Percentiles rank a stretch among this genome's conserved stretches.
Evolutionary conservation across 805 yeast species (phyloP).

Genomic region (Yarrowia hollandica): DNA sequence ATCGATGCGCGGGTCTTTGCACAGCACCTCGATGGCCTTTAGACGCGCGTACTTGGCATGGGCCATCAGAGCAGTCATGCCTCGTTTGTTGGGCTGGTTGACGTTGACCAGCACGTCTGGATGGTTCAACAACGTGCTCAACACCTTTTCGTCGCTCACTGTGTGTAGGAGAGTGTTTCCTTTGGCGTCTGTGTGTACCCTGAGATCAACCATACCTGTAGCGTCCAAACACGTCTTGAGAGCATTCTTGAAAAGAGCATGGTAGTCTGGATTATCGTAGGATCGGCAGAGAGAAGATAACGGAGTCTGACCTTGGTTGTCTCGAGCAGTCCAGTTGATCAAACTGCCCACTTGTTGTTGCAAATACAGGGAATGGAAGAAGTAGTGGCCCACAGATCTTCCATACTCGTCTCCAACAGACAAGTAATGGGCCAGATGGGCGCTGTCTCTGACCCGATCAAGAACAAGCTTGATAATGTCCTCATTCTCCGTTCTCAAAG

Average conservation of each 20-base stretch:
- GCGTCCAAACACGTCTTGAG: constrained; percentile 39
- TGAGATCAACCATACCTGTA: constrained; percentile 47
- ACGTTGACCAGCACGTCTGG: constrained; percentile 44
- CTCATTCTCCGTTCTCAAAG: constrained; percentile 56
- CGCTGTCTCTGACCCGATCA: constrained; percentile 36
- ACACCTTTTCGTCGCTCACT: constrained; percentile 46
- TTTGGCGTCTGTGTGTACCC: constrained; percentile 60
- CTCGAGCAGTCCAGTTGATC: constrained; percentile 70
- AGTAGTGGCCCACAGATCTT: constrained; percentile 71
- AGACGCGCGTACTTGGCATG: constrained; percentile 68
- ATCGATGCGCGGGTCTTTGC: constrained; percentile 53
- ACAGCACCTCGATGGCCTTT: constrained; percentile 55
- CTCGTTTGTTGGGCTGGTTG: constrained; percentile 59
- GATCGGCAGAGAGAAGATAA: constrained; percentile 71
- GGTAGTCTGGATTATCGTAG: constrained; percentile 73
- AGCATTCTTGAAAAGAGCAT: constrained; percentile 48
- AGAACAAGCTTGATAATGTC: constrained; percentile 45
- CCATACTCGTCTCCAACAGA: constrained; percentile 53
- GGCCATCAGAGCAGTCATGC: constrained; percentile 68
- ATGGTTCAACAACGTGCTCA: constrained; percentile 11
- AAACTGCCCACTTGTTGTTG: constrained; percentile 56
- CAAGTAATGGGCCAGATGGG: constrained; percentile 53
- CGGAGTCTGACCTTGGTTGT: constrained; percentile 72
- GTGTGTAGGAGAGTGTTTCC: constrained; percentile 81
- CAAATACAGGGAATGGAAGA: constrained; percentile 57